Percentiles rank a stretch among this genome's conserved stretches.
phyloP scores from a whole-genome alignment of 352 stramenopile genomes.

The Phytopythium mirpurense region DNA sequence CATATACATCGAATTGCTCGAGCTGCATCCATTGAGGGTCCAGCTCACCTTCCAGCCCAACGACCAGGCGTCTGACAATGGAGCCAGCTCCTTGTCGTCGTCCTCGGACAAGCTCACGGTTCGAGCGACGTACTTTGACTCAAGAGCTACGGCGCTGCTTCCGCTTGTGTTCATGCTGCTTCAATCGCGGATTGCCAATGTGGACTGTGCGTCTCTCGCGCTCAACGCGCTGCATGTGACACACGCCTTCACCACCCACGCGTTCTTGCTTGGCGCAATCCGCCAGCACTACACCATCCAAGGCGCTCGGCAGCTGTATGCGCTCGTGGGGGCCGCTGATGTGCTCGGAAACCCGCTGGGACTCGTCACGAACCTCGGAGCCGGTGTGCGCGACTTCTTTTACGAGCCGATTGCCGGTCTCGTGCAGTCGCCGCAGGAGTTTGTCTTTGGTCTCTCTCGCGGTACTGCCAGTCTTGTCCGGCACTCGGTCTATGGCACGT shows the following conservation, averaged over 20 bases:
- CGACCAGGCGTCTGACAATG: conserved; percentile 17
- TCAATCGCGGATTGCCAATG: conserved; percentile 64
- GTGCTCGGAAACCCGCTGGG: conserved; percentile 90
- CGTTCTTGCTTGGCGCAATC: conserved; percentile 67
- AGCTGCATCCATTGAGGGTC: conserved; percentile 75
- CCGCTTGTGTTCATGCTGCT: conserved; percentile 55
- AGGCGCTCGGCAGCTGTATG: conserved; percentile 77
- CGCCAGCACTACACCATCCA: conserved; percentile 83
- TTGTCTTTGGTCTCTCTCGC: conserved; percentile 82
- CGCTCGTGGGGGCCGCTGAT: conserved; percentile 61
- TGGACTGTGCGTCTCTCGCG: conserved; percentile 74
- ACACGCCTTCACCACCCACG: conserved; percentile 68
- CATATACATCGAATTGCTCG: conserved; percentile 84
- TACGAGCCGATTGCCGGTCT: conserved; percentile 87
- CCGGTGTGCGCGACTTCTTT: conserved; percentile 89
- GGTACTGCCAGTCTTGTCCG: conserved; percentile 88
- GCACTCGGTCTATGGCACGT: conserved; percentile 89
- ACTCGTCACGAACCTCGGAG: conserved; percentile 83
- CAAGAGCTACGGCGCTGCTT: conserved; percentile 37
- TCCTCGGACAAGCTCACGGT: conserved; percentile 2
- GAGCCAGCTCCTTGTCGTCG: conserved; percentile 13
- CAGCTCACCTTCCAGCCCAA: conserved; percentile 77
- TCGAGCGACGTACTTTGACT: conserved; percentile 27
- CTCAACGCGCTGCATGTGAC: conserved; percentile 81
- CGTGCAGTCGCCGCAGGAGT: conserved; percentile 83